A percentile compares a stretch with the other conserved stretches of the same genome.
These are phyloP conservation scores for Noccaea caerulescens DNA, from an alignment of 345 rosid species.

Conservation along the genomic window DNA sequence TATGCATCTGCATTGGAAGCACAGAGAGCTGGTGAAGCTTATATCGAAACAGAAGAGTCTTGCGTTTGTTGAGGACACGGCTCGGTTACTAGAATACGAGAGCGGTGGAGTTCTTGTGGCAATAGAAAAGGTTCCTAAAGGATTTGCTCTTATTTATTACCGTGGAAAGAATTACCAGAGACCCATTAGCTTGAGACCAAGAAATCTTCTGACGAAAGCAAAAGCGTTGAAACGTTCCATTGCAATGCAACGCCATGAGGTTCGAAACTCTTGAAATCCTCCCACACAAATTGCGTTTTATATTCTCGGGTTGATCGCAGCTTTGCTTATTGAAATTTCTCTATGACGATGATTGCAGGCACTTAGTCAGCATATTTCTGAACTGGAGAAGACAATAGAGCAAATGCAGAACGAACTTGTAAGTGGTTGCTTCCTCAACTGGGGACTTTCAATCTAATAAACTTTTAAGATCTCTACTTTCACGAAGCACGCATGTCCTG, in stretches of 20 bases:
- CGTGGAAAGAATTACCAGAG: constrained; percentile 94
- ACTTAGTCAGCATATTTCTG: constrained; percentile 89
- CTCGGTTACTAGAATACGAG: constrained; percentile 87
- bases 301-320: constrained; percentile 10
- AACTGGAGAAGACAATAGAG: constrained; percentile 76
- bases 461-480: constrained; percentile 14
- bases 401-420: constrained; percentile 83
- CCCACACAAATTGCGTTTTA: constrained; percentile 16
- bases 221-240: constrained; percentile 93
- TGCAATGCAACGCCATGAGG: constrained; percentile 99
- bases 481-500: constrained; percentile 12
- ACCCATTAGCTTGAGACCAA: constrained; percentile 87
- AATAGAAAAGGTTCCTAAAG: constrained; percentile 93
- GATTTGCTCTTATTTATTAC: constrained; percentile 83
- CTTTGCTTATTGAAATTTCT: constrained; percentile 21
- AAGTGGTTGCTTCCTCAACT: constrained; percentile 46
- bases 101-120: constrained; percentile 97
- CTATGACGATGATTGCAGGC: constrained; percentile 57
- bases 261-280: constrained; percentile 30
- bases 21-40: constrained; percentile 96
- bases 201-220: constrained; percentile 93
- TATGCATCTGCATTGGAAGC: constrained; percentile 99
- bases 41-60: constrained; percentile 89
- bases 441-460: constrained; percentile 14
- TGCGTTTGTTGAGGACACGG: constrained; percentile 91